Conservation (phyloP, 2,329 filamentous ascomycete species). For the Colletotrichum theobromicola region DNA sequence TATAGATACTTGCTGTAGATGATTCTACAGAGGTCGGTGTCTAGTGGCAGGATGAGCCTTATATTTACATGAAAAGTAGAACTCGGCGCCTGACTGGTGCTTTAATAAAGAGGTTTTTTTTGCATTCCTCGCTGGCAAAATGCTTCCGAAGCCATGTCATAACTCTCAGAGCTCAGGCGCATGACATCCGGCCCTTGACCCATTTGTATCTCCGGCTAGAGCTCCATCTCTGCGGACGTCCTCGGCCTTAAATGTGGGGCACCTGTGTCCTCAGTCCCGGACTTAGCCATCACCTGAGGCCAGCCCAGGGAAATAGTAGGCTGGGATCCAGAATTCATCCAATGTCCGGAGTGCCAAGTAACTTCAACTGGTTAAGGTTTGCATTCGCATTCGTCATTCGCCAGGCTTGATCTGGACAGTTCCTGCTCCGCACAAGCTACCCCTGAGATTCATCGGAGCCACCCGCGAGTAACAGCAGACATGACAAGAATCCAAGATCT, state of each 20-base stretch:
- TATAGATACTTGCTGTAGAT: constrained; percentile 62
- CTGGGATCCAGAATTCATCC: background rate
- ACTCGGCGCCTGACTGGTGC: fast-evolving
- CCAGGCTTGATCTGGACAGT: background rate
- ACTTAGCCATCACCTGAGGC: background rate
- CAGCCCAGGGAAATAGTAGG: background rate
- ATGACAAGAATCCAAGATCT: background rate
- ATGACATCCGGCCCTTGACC: background rate
- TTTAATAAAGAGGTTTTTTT: background rate
- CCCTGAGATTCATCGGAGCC: background rate
- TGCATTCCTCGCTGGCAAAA: background rate
- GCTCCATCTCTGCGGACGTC: background rate
- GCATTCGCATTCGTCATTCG: fast-evolving
- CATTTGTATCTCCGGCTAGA: background rate
- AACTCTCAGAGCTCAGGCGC: background rate
- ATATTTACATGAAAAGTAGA: background rate
- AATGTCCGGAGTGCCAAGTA: background rate
- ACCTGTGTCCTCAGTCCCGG: background rate
- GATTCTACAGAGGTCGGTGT: background rate
- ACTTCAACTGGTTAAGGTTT: background rate
- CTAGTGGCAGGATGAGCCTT: background rate
- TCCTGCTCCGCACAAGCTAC: background rate
- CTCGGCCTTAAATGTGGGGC: background rate
- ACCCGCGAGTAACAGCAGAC: fast-evolving
- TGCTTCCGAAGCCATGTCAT: background rate